phyloP scores from a whole-genome alignment of 2,329 filamentous ascomycete genomes.

The Sarocladium brachiariae region DNA sequence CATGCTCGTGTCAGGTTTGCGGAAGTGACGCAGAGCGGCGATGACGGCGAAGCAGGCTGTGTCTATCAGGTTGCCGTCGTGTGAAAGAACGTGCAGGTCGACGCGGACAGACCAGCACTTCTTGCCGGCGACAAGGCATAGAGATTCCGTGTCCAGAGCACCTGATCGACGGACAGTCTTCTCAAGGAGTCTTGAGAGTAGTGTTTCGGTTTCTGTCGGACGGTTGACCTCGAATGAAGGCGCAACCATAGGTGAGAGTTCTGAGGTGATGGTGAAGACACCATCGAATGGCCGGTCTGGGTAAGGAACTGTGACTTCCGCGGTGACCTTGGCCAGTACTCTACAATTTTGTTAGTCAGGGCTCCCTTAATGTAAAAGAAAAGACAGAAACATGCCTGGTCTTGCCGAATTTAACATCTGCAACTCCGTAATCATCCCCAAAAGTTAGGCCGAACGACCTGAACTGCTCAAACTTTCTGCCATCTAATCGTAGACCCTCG shows the following conservation, averaged over 20 bases:
- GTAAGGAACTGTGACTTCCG: conserved; percentile 80
- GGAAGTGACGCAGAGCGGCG: conserved; percentile 83
- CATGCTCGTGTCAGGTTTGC: conserved; percentile 81
- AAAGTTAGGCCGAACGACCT: conserved; percentile 72
- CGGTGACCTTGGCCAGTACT: conserved; percentile 76
- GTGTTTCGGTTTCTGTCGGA: conserved; percentile 74
- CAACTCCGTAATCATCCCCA: conserved; percentile 85
- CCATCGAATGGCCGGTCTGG: conserved; percentile 90
- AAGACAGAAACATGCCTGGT: conserved; percentile 57
- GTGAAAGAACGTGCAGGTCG: conserved; percentile 84
- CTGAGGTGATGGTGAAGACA: conserved; percentile 85
- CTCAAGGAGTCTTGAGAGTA: conserved; percentile 83
- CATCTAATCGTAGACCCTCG: conserved; percentile 77
- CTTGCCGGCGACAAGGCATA: conserved; percentile 84
- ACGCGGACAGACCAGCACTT: conserved; percentile 90
- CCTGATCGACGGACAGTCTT: conserved; percentile 89
- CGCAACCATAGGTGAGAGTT: conserved; percentile 87
- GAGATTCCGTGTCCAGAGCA: conserved; percentile 88
- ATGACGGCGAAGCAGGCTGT: conserved; percentile 80
- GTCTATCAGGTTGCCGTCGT: conserved; percentile 87
- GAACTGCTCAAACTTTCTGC: conserved; percentile 73
- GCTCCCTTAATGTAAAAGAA: neutral
- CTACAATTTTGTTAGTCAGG: conserved; percentile 36
- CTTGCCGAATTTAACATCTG: conserved; percentile 81
- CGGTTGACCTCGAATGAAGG: conserved; percentile 83